Conservation (phyloP, 768 basidiomycete genomes). For the Hygrocybe punicea region DNA sequence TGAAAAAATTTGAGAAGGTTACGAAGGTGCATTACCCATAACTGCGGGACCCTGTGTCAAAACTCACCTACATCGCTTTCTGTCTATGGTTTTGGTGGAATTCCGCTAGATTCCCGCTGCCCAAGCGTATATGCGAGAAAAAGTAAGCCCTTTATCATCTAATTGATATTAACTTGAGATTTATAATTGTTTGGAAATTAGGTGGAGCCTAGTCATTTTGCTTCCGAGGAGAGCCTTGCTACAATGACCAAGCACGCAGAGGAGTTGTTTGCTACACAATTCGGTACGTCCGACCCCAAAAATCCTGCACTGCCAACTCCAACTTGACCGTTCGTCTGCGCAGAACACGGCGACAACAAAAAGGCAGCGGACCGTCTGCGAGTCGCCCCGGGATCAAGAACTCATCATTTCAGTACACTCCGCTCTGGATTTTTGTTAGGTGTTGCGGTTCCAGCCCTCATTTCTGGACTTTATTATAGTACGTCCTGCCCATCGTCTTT, state of each 20-base stretch:
- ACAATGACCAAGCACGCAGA: slow-evolving; percentile 75
- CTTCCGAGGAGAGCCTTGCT: slow-evolving; percentile 56
- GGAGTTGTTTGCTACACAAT: slow-evolving; percentile 68
- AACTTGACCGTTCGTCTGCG: slow-evolving; percentile 7
- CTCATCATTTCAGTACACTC: slow-evolving; percentile 70
- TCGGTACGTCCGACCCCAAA: slow-evolving; percentile 49
- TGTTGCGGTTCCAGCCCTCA: slow-evolving; percentile 63
- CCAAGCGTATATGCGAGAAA: slow-evolving; percentile 76
- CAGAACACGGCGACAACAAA: slow-evolving; percentile 71
- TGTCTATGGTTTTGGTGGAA: neutral
- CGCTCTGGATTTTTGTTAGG: slow-evolving; percentile 73
- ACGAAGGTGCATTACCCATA: slow-evolving; percentile 49
- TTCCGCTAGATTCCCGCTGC: slow-evolving; percentile 57
- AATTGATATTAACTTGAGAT: neutral
- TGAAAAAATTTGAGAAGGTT: slow-evolving; percentile 83
- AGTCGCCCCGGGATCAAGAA: slow-evolving; percentile 45
- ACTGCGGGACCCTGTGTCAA: neutral
- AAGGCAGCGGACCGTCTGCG: slow-evolving; percentile 68
- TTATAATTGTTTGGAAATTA: slow-evolving; percentile 22
- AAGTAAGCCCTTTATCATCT: slow-evolving; percentile 38
- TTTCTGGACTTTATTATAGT: slow-evolving; percentile 64
- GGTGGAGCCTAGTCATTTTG: slow-evolving; percentile 68
- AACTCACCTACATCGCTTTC: neutral
- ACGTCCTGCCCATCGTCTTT: neutral
- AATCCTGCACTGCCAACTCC: neutral